A percentile compares a stretch with the other conserved stretches of the same genome.
Conservation (phyloP, 2,329 filamentous ascomycete genomes). For the Colletotrichum caudatum region DNA sequence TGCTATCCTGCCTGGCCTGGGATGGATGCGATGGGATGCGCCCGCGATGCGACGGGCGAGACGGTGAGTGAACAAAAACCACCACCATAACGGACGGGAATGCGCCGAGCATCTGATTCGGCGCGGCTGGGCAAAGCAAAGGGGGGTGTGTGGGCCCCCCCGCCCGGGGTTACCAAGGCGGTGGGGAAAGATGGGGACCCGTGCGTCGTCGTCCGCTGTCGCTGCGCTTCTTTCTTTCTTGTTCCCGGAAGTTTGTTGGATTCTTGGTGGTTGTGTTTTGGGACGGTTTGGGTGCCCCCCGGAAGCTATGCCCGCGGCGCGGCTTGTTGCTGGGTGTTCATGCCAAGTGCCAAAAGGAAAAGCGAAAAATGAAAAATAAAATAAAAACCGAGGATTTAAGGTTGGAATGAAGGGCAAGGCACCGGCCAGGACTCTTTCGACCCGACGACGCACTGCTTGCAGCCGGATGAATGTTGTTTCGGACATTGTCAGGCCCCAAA, state of each 20-base stretch:
- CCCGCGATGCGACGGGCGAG: constrained; percentile 9
- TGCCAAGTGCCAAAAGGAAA: background rate
- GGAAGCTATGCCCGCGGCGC: constrained; percentile 1
- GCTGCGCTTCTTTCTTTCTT: constrained; percentile 1
- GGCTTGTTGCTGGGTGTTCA: background rate
- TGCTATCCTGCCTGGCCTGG: background rate
- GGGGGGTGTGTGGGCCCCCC: background rate
- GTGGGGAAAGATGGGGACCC: background rate
- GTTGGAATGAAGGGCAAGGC: background rate
- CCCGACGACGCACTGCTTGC: background rate
- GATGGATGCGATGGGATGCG: constrained; percentile 25
- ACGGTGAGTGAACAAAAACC: constrained; percentile 6
- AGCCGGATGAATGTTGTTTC: background rate
- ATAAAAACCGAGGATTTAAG: background rate
- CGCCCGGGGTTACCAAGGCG: background rate
- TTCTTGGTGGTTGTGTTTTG: background rate
- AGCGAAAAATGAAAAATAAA: no score
- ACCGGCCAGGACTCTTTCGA: background rate
- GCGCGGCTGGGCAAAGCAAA: constrained; percentile 11
- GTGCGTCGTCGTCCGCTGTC: constrained; percentile 30
- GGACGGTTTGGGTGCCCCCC: background rate
- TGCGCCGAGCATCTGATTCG: constrained; percentile 34
- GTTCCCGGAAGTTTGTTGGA: background rate
- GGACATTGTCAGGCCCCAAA: background rate
- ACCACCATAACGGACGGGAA: constrained; percentile 6